Evolutionary conservation across 176 grass and related monocot species (phyloP).

Genomic region (Aegilops bicornis): DNA sequence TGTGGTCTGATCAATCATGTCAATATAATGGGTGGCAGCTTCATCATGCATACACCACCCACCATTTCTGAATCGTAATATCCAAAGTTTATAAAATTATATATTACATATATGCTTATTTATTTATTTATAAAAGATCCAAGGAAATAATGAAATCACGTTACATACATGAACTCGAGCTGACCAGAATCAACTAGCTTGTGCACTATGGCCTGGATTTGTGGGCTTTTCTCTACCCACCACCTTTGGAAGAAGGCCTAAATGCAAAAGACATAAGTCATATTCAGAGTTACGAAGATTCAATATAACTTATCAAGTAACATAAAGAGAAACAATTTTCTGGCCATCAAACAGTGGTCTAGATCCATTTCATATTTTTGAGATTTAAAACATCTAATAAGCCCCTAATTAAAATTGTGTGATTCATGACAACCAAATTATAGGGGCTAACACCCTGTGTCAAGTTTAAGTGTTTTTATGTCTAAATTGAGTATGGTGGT

Average conservation of each 20-base stretch:
- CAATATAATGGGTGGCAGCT: constrained; percentile 86
- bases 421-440: neutral
- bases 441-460: neutral
- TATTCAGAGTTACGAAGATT: constrained; percentile 4
- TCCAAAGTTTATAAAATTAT: constrained; percentile 15
- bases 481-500: neutral
- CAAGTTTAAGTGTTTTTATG: neutral
- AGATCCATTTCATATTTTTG: neutral
- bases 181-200: constrained; percentile 74
- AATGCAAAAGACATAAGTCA: constrained; percentile 15
- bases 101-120: neutral
- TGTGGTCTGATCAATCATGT: constrained; percentile 98
- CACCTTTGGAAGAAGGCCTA: constrained; percentile 99
- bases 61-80: constrained; percentile 70
- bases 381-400: neutral
- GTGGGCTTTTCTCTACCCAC: constrained; percentile 79
- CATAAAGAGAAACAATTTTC: neutral
- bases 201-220: constrained; percentile 53
- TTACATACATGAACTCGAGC: constrained; percentile 82
- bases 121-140: neutral
- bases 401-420: neutral
- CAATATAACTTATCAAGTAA: constrained; percentile 13
- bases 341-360: neutral
- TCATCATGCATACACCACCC: constrained; percentile 99
- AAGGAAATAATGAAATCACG: constrained; percentile 2